Evolutionary conservation across 352 stramenopile genomes (phyloP), one percentile per base, ranked within the genome.

Genomic region (Aphanomyces stellatus): DNA sequence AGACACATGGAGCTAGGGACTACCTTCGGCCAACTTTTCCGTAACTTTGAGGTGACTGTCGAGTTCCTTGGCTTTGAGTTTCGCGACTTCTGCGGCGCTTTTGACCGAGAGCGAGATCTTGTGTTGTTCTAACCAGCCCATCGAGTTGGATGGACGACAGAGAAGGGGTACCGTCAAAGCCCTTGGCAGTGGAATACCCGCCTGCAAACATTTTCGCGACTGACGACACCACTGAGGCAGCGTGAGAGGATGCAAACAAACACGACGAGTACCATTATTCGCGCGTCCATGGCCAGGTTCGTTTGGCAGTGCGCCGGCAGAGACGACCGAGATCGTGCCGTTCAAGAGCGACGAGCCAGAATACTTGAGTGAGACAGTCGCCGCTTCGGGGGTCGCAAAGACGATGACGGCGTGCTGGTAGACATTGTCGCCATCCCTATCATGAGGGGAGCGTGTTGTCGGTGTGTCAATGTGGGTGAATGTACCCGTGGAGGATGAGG

Each of bases 161-260:
- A n/a, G n/a, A n/a, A n/a, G n/a, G n/a, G n/a, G n/a, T 37, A 64
- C 55, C 55, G 27, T 64, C 55, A 35, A 64, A 64, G 35, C 37
- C 31, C 19, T 64, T 43, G 55, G 55, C 55, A 15, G 55, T 51
- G 8, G 55, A 64, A 33, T 37, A 37, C 2, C 55, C 55, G 17
- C 55, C 37, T 28, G 55, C 55, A n/a, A 64, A 28, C 1, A 64
- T 11, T 31, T 64, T 64, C 19, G 55, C 55, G 17, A 64, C 37
- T 11, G 33, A 51, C 22, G 28, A 51, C 17, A 64, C 55, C 27
- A n/a, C 55, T 62, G 27, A 8, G 22, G 25, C 53, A 28, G 22
- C n/a, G n/a, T n/a, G n/a, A n/a, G n/a, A n/a, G n/a, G n/a, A n/a
- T n/a, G n/a, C n/a, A n/a, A n/a, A n/a, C n/a, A n/a, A n/a, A n/a